Percentiles rank a stretch among this genome's conserved stretches.
These are phyloP conservation scores for Aspergillus terreus DNA, from an alignment of 2,329 filamentous ascomycete genomes.

Conservation along the genomic window DNA sequence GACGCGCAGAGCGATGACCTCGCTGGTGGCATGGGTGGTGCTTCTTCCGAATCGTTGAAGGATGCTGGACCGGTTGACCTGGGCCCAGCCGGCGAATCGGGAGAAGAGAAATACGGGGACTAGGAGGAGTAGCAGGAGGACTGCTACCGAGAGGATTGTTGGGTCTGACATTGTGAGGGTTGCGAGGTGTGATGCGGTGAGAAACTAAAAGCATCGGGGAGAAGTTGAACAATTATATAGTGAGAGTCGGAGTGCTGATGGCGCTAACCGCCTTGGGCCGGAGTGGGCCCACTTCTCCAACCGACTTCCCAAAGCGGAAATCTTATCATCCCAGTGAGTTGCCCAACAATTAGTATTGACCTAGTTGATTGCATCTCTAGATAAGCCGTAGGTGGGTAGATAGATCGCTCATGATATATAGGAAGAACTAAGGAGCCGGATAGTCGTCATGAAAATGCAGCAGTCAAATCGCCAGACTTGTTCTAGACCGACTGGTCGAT, in stretches of 20 bases:
- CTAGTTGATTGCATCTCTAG: neutral
- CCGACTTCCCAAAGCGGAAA: neutral
- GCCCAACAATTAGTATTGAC: neutral
- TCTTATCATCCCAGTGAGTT: neutral
- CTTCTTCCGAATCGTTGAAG: slow-evolving; percentile 12
- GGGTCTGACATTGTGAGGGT: neutral
- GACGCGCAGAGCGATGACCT: slow-evolving; percentile 46
- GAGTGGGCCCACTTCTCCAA: too few species aligned
- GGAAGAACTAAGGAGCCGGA: neutral
- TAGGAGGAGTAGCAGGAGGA: neutral
- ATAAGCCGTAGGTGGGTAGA: neutral
- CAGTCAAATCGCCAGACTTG: neutral
- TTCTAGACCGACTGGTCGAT: slow-evolving; percentile 17
- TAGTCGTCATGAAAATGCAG: neutral
- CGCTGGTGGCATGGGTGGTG: slow-evolving; percentile 18
- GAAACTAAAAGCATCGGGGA: neutral
- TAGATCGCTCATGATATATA: too few species aligned
- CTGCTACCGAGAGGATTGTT: neutral
- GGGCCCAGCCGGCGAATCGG: slow-evolving; percentile 12
- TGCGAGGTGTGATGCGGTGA: neutral
- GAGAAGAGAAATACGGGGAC: slow-evolving; percentile 13
- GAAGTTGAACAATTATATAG: neutral
- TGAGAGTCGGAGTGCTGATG: too few species aligned
- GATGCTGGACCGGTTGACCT: slow-evolving; percentile 5
- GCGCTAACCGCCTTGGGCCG: too few species aligned